Percentiles rank a stretch among this genome's conserved stretches.
These are phyloP conservation scores for Lactifluus piperatus DNA, from an alignment of 768 basidiomycete species.

Conservation along the genomic window DNA sequence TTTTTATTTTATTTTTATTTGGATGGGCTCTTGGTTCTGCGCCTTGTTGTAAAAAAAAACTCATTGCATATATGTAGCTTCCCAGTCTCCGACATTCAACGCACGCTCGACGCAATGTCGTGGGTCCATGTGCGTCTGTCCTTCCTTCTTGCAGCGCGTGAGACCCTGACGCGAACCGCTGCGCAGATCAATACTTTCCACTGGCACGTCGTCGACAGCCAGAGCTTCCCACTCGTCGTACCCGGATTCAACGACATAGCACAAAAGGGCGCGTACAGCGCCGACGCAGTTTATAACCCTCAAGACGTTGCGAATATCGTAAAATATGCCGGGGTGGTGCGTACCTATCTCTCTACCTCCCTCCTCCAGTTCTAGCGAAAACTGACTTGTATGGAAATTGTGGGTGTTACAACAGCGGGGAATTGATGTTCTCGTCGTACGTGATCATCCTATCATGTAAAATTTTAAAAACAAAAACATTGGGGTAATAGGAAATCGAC, in stretches of 20 bases:
- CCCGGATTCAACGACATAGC: slow-evolving; percentile 32
- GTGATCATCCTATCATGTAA: not conserved
- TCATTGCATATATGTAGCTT: slow-evolving; percentile 1
- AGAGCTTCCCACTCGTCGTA: slow-evolving; percentile 39
- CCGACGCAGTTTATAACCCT: slow-evolving; percentile 32
- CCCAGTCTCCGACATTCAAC: slow-evolving; percentile 4
- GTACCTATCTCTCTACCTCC: slow-evolving; percentile 20
- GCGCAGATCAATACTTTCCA: too few species aligned
- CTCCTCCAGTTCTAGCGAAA: too few species aligned
- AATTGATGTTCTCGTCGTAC: too few species aligned
- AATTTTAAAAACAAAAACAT: not conserved
- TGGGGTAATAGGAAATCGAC: slow-evolving; percentile 65
- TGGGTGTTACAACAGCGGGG: too few species aligned
- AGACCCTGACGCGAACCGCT: too few species aligned
- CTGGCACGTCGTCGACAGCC: too few species aligned
- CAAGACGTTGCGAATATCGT: slow-evolving; percentile 34
- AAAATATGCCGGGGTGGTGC: slow-evolving; percentile 36
- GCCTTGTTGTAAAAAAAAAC: too few species aligned
- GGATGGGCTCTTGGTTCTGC: too few species aligned
- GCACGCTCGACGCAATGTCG: slow-evolving; percentile 7
- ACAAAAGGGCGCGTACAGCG: too few species aligned
- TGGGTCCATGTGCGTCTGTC: slow-evolving; percentile 17
- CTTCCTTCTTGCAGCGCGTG: too few species aligned
- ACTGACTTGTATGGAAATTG: too few species aligned
- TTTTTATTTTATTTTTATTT: not conserved